Evolutionary conservation across 345 rosid species (phyloP).

Genomic region (Cardiospermum halicacabum): DNA sequence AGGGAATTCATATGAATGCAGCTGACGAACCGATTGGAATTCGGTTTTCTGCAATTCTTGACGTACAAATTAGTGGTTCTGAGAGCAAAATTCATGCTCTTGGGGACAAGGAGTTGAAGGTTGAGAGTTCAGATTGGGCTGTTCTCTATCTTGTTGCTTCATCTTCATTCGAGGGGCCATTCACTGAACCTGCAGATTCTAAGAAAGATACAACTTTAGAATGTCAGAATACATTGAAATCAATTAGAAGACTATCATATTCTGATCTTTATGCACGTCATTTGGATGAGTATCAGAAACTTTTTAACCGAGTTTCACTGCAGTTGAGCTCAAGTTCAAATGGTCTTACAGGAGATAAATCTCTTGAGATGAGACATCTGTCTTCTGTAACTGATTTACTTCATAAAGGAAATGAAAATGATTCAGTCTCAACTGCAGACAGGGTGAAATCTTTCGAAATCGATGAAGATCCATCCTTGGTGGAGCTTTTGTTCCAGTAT

Average conservation of each 20-base stretch:
- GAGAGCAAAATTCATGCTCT: constrained; percentile 40
- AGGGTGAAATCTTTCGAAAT: constrained; percentile 65
- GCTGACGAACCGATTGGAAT: constrained; percentile 54
- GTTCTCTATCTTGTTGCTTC: constrained; percentile 54
- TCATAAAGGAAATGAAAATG: constrained; percentile 15
- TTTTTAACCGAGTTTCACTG: constrained; percentile 70
- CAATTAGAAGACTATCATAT: constrained; percentile 46
- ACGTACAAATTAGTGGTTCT: constrained; percentile 54
- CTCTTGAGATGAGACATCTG: constrained; percentile 11
- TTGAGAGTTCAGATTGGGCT: constrained; percentile 76
- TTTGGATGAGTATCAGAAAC: constrained; percentile 63
- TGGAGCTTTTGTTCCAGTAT: constrained; percentile 78
- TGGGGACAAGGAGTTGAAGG: constrained; percentile 60
- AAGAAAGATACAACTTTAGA: constrained; percentile 55
- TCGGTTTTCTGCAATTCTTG: constrained; percentile 62
- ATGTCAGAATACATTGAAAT: constrained; percentile 33
- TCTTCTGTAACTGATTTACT: constrained; percentile 15
- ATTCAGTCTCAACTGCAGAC: constrained; percentile 51
- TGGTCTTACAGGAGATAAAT: constrained; percentile 14
- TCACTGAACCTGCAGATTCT: constrained; percentile 65
- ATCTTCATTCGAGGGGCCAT: constrained; percentile 85
- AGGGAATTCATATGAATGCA: constrained; percentile 49
- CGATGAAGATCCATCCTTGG: constrained; percentile 82
- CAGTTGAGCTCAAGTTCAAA: constrained; percentile 49
- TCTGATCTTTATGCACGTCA: constrained; percentile 63